phyloP scores from a whole-genome alignment of 2,329 filamentous ascomycete species.

The Claviceps spartinae region DNA sequence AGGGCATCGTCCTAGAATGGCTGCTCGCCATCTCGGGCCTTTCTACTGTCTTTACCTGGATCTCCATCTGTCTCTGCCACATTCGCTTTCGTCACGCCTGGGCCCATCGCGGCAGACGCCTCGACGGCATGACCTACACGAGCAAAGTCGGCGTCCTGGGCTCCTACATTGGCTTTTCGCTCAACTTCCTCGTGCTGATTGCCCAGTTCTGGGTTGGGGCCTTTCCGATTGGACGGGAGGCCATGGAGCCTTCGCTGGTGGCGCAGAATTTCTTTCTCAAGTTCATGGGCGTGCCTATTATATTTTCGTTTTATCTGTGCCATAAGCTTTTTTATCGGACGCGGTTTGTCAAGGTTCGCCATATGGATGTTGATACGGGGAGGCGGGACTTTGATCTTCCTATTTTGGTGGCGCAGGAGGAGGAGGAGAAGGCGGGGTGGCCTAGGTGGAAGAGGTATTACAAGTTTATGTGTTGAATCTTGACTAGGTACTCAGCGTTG shows the following conservation, averaged over 20 bases:
- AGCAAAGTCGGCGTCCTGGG: constrained; percentile 68
- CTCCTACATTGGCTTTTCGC: constrained; percentile 63
- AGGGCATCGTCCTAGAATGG: constrained; percentile 61
- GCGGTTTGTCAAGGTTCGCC: constrained; percentile 46
- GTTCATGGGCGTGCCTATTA: constrained; percentile 57
- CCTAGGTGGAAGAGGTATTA: constrained; percentile 65
- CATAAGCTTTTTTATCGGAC: constrained; percentile 71
- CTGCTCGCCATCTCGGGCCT: constrained; percentile 62
- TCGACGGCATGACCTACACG: constrained; percentile 67
- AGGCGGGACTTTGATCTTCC: constrained; percentile 73
- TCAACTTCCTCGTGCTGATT: constrained; percentile 63
- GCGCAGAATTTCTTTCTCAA: constrained; percentile 59
- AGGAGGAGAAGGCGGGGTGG: constrained; percentile 58
- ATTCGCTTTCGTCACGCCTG: constrained; percentile 84
- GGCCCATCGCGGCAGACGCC: constrained; percentile 51
- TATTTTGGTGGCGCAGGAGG: constrained; percentile 66
- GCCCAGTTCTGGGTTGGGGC: constrained; percentile 84
- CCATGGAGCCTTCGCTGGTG: constrained; percentile 29
- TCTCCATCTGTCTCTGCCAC: constrained; percentile 75
- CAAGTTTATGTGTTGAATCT: constrained; percentile 51
- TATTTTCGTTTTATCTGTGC: constrained; percentile 50
- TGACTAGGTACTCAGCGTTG: no score
- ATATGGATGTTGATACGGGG: constrained; percentile 83
- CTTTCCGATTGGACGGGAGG: constrained; percentile 51
- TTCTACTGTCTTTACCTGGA: constrained; percentile 67